These are phyloP conservation scores for Fistulina hepatica DNA, from an alignment of 1,284 basidiomycete genomes.

Conservation along the genomic window DNA sequence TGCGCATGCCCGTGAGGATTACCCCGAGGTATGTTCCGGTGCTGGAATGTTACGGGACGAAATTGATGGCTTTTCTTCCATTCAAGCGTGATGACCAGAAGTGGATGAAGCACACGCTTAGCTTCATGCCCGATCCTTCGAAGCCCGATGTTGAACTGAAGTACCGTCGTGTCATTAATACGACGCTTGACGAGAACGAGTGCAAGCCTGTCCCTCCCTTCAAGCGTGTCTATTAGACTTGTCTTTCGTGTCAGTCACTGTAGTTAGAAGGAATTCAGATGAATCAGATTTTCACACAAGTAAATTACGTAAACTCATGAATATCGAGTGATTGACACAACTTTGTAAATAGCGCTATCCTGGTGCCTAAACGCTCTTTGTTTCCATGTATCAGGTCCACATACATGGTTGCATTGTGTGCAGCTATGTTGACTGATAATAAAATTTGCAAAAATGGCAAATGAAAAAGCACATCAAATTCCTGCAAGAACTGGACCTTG, in stretches of 20 bases:
- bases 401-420: no score
- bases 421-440: no score
- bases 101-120: slow-evolving; percentile 94
- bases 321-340: no score
- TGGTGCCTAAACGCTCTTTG: no score
- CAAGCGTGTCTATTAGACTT: slow-evolving; percentile 70
- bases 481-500: slow-evolving; percentile 10
- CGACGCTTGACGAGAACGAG: slow-evolving; percentile 91
- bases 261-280: no score
- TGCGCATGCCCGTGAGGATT: slow-evolving; percentile 97
- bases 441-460: no score
- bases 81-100: slow-evolving; percentile 72
- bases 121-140: slow-evolving; percentile 68
- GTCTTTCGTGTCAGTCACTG: slow-evolving; percentile 4
- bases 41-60: slow-evolving; percentile 2
- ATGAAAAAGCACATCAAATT: slow-evolving; percentile 8
- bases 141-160: slow-evolving; percentile 80
- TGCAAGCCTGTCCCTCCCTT: slow-evolving; percentile 86
- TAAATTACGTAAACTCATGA: no score
- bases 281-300: no score
- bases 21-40: slow-evolving; percentile 54
- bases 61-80: slow-evolving; percentile 4
- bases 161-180: slow-evolving; percentile 80
- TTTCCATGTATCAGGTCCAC: no score
- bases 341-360: no score